phyloP scores from a whole-genome alignment of 2,329 filamentous ascomycete species.

The Penicillium sp. region DNA sequence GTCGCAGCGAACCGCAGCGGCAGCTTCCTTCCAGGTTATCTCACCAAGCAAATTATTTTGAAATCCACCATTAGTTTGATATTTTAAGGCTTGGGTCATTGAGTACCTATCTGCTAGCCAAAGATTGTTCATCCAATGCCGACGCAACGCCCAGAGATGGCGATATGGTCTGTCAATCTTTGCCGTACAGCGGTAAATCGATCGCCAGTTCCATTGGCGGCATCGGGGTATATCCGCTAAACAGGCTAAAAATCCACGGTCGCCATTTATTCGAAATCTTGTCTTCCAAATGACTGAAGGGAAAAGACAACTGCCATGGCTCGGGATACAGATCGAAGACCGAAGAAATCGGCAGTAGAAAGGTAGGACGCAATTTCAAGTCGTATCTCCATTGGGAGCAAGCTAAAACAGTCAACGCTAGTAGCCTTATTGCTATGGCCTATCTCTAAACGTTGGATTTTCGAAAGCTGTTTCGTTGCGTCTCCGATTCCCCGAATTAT shows the following conservation, averaged over 20 bases:
- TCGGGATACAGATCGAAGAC: slow-evolving; percentile 1
- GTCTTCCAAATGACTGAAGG: slow-evolving; percentile 4
- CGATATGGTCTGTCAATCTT: not conserved
- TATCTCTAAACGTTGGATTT: not conserved
- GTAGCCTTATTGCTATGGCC: not conserved
- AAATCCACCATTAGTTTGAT: not conserved
- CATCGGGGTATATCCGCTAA: not conserved
- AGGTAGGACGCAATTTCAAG: not conserved
- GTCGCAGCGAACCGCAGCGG: not conserved
- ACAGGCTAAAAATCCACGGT: not conserved
- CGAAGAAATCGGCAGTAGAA: slow-evolving; percentile 4
- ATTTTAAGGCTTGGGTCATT: not conserved
- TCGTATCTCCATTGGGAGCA: slow-evolving; percentile 5
- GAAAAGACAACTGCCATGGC: slow-evolving; percentile 6
- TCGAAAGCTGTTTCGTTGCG: not conserved
- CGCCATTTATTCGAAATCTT: slow-evolving; percentile 1
- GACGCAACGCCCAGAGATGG: not conserved
- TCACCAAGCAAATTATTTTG: not conserved
- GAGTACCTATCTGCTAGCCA: slow-evolving; percentile 5
- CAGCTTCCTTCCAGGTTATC: not conserved
- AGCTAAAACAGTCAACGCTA: not conserved
- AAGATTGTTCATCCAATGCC: slow-evolving; percentile 3
- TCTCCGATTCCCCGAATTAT: too few species aligned
- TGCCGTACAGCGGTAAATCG: slow-evolving; percentile 3
- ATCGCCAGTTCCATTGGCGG: not conserved